Evolutionary conservation across 2,329 filamentous ascomycete genomes (phyloP).

Genomic region (Neofusicoccum umdonicola): DNA sequence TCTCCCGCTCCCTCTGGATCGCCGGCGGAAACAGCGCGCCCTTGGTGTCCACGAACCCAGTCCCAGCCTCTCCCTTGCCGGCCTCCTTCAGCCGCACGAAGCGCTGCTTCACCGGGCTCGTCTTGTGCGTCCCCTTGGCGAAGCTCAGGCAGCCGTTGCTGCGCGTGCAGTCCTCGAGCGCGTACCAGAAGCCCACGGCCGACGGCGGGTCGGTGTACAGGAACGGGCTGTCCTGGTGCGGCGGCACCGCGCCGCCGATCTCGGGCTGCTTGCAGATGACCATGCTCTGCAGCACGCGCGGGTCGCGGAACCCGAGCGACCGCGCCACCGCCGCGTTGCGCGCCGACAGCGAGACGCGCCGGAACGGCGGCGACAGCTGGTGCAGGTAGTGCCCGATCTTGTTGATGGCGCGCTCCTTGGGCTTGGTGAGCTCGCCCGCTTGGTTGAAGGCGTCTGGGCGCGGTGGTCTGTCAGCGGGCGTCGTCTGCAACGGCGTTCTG

Average conservation of each 20-base stretch:
- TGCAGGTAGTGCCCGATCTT: constrained; percentile 55
- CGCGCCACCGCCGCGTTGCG: constrained; percentile 64
- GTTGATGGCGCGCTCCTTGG: constrained; percentile 83
- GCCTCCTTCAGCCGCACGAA: constrained; percentile 63
- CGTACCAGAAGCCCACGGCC: constrained; percentile 96
- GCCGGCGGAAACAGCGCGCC: constrained; percentile 62
- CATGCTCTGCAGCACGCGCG: constrained; percentile 87
- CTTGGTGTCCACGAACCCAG: constrained; percentile 59
- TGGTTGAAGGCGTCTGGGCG: constrained; percentile 69
- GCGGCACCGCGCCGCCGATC: constrained; percentile 86
- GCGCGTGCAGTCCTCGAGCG: constrained; percentile 82
- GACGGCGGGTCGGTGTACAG: constrained; percentile 85
- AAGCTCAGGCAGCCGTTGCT: constrained; percentile 90
- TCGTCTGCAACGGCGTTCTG: no score
- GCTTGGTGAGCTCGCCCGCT: constrained; percentile 65
- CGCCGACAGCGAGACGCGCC: constrained; percentile 51
- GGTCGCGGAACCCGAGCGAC: constrained; percentile 71
- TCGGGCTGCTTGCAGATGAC: constrained; percentile 97
- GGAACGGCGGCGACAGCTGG: constrained; percentile 47
- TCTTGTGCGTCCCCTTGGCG: constrained; percentile 75
- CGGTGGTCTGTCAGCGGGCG: background rate
- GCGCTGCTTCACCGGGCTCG: constrained; percentile 67
- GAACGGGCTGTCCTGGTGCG: constrained; percentile 91
- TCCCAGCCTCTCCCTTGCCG: constrained; percentile 32
- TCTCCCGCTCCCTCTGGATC: constrained; percentile 36